Conservation (phyloP, 2,329 filamentous ascomycete genomes). For the Thelonectria discophora region DNA sequence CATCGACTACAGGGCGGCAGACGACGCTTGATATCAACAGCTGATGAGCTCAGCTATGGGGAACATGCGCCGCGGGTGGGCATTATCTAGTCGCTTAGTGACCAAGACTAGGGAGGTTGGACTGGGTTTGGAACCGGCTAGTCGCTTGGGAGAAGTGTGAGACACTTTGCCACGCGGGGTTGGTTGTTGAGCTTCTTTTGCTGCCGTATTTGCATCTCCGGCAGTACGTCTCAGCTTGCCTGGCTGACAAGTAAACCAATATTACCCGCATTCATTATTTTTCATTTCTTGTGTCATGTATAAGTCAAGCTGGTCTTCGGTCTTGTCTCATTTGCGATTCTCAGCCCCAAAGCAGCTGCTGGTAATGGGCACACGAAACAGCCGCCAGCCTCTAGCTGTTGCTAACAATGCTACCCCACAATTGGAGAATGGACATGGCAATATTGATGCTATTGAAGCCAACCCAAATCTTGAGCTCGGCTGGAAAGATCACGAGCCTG, state of each 20-base stretch:
- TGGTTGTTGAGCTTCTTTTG: constrained; percentile 20
- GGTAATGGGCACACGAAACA: too few species aligned
- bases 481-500: background rate
- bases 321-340: too few species aligned
- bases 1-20: background rate
- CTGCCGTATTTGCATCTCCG: constrained; percentile 13
- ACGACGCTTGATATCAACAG: background rate
- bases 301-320: too few species aligned
- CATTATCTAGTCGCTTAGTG: background rate
- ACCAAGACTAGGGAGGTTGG: background rate
- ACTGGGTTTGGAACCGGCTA: background rate
- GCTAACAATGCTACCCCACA: too few species aligned
- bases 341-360: too few species aligned
- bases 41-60: background rate
- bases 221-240: constrained; percentile 6
- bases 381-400: too few species aligned
- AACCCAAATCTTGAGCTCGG: too few species aligned
- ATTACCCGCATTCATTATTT: too few species aligned
- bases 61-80: constrained; percentile 1
- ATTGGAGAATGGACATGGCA: too few species aligned
- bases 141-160: constrained; percentile 1
- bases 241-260: background rate
- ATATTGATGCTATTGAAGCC: too few species aligned
- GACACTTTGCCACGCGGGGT: constrained; percentile 2
- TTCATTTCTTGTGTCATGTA: too few species aligned